Conservation (phyloP, 2,329 filamentous ascomycete species). For the Aureobasidium mangrovei region DNA sequence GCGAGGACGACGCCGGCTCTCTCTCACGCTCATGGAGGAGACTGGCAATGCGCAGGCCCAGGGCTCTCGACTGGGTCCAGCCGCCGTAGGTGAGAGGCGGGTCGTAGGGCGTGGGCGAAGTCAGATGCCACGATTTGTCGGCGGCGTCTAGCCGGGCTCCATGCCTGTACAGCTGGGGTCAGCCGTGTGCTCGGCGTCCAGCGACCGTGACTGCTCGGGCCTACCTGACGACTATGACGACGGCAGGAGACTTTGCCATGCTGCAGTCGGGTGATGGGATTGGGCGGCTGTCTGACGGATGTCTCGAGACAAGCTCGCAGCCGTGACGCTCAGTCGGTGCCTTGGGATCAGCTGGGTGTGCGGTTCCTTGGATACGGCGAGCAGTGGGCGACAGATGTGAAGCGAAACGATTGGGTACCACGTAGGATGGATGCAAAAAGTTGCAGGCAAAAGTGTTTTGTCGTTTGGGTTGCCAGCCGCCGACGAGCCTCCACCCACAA, state of each 20-base stretch:
- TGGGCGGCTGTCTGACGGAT: not conserved
- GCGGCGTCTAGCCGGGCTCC: conserved; percentile 89
- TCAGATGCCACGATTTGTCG: conserved; percentile 90
- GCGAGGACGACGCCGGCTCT: conserved; percentile 30
- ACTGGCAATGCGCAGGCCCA: conserved; percentile 75
- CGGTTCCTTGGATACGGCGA: no score
- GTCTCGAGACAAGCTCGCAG: no score
- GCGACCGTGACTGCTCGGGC: conserved; percentile 15
- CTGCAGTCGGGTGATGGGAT: not conserved
- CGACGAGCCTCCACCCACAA: no score
- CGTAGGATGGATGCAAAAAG: no score
- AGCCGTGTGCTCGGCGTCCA: not conserved
- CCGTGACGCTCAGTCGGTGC: no score
- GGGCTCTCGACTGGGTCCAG: conserved; percentile 75
- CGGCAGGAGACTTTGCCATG: conserved; percentile 39
- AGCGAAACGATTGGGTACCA: no score
- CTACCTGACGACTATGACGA: conserved; percentile 43
- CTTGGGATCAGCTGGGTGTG: no score
- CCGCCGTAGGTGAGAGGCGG: conserved; percentile 90
- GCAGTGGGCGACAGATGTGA: no score
- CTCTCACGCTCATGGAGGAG: conserved; percentile 49
- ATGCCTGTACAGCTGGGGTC: conserved; percentile 49
- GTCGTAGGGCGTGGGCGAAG: conserved; percentile 89
- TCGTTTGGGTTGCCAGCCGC: no score
- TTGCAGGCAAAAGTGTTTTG: no score